phyloP scores from a whole-genome alignment of 202 grass and related monocot species.

The Schoenoplectus tabernaemontani region DNA sequence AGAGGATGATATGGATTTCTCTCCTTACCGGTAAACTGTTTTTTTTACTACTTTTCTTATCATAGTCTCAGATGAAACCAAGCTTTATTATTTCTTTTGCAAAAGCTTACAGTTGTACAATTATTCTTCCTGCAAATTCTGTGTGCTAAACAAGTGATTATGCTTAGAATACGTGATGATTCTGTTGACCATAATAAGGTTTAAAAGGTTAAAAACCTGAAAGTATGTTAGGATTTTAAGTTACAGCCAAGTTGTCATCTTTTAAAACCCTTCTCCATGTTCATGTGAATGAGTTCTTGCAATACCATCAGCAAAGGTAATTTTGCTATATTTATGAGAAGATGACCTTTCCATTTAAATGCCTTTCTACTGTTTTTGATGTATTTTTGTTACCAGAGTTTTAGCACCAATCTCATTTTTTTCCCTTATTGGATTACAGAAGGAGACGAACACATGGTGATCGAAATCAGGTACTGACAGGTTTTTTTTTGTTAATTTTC shows the following conservation, averaged over 20 bases:
- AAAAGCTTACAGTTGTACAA: background rate
- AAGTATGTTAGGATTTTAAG: background rate
- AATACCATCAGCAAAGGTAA: background rate
- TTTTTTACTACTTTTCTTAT: background rate
- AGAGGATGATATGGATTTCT: constrained; percentile 95
- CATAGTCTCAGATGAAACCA: background rate
- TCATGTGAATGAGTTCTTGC: background rate
- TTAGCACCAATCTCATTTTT: background rate
- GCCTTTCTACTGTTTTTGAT: background rate
- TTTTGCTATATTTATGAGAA: background rate
- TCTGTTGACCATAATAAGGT: background rate
- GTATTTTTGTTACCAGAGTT: background rate
- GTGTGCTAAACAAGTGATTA: background rate
- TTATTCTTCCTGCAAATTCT: background rate
- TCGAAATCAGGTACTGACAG: constrained; percentile 13
- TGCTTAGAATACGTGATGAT: background rate
- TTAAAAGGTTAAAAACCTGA: background rate
- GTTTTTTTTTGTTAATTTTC: background rate
- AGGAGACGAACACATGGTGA: constrained; percentile 20
- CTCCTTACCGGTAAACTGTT: constrained; percentile 69
- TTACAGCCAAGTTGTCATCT: background rate
- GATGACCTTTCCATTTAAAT: background rate
- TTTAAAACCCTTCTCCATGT: background rate
- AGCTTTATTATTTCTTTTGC: background rate
- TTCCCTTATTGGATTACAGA: background rate